Evolutionary conservation across 441 rosid species (phyloP), one percentile per base, ranked within the genome.

Genomic region (Euphorbia corollata): DNA sequence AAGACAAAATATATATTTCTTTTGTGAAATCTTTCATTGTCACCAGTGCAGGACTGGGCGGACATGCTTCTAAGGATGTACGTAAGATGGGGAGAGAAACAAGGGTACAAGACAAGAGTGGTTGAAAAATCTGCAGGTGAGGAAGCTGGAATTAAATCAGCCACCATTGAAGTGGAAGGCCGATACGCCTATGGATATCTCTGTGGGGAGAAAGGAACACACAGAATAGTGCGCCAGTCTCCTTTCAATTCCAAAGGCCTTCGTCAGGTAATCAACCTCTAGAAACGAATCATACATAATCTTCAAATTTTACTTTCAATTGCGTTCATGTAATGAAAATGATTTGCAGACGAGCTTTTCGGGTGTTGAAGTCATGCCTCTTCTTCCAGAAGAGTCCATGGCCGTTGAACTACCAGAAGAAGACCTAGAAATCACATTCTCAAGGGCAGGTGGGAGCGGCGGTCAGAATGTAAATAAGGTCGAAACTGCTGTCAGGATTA

Each of bases 51-150:
- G 96, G 97, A 93, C 79, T 93, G 98, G 97, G 95, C 98, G 39
- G 98, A 90, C 74, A 93, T 93, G 92, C 87, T 93, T 76, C 95
- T 88, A 62, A 83, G 97, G 81, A 93, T 93, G 98, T 93, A 90
- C 65, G 58, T 81, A 79, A 93, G 98, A 74, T 93, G 98, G 98
- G 97, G 91, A 73, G 97, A 93, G 85, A 93, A 90, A 75, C 98
- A 87, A 57, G 61, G 82, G 61, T 90, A 93, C 77, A 90, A 87
- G 83, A 80, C 90, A 19, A 85, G 78, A 68, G 84, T 93, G 30
- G 97, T 90, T 77, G 98, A 90, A 72, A 90, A 82, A 82, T 93
- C 97, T 13, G 67, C 78, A 47, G 98, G 97, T 76, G 97, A 93
- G 71, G 97, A 93, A 84, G 98, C 98, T 56, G 98, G 98, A 71